phyloP scores from a whole-genome alignment of 148 eudicot genomes.

The Dianthus caryophyllus region DNA sequence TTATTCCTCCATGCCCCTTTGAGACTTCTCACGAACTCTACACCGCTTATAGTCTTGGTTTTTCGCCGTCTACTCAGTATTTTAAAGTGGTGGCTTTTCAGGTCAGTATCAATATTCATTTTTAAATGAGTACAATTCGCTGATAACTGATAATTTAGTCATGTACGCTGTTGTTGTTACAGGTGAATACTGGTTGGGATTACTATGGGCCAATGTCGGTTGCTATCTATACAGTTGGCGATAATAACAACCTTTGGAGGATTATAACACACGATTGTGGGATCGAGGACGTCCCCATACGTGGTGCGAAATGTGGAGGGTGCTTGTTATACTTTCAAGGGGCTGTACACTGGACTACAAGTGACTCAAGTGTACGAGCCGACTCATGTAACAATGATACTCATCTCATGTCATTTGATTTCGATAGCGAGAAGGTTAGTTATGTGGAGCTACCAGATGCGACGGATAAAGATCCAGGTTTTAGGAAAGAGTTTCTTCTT shows the following conservation, averaged over 20 bases:
- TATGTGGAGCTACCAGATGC: not conserved
- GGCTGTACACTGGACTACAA: not conserved
- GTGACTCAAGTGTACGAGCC: not conserved
- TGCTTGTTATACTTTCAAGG: slow-evolving; percentile 10
- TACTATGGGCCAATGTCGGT: not conserved
- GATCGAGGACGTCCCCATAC: not conserved
- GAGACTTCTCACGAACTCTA: not conserved
- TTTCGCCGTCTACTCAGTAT: too few relatives aligned
- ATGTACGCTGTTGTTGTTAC: too few relatives aligned
- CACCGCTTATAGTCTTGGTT: too few relatives aligned
- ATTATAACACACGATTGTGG: not conserved
- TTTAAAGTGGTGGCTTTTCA: too few relatives aligned
- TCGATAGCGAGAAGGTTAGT: slow-evolving; percentile 9
- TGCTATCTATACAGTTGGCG: not conserved
- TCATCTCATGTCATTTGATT: slow-evolving; percentile 9
- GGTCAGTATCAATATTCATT: too few relatives aligned
- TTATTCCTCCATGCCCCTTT: not conserved
- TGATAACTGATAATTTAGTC: too few relatives aligned
- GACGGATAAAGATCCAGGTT: not conserved
- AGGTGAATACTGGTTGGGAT: too few relatives aligned
- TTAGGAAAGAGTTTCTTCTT: not conserved
- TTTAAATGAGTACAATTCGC: too few relatives aligned
- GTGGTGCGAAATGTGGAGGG: too few relatives aligned
- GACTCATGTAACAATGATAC: not conserved
- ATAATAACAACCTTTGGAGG: not conserved